Conservation (phyloP, 306 rosid species). For the Clitoria ternatea region DNA sequence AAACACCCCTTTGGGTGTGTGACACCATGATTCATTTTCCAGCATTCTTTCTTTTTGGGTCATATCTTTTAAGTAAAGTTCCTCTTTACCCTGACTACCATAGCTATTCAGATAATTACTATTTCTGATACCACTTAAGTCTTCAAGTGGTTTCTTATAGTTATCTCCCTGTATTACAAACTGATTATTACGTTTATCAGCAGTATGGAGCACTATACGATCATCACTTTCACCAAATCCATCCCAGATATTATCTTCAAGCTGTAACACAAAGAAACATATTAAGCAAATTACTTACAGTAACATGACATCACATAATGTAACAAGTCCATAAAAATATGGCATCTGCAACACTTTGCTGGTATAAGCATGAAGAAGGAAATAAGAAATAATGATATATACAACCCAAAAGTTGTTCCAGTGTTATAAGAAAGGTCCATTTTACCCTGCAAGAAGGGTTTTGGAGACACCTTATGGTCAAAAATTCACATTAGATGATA, state of each 20-base stretch:
- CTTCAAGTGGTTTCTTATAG: constrained; percentile 32
- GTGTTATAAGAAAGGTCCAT: not conserved
- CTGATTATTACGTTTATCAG: constrained; percentile 32
- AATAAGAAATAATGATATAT: not conserved
- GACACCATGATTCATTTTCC: constrained; percentile 64
- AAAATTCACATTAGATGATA: too few relatives aligned
- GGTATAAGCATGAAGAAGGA: not conserved
- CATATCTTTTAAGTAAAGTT: constrained; percentile 26
- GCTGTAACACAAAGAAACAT: constrained; percentile 45
- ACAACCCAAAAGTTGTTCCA: not conserved
- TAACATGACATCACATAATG: not conserved
- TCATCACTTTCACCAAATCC: constrained; percentile 53
- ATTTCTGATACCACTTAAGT: constrained; percentile 30
- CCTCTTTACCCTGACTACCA: constrained; percentile 35
- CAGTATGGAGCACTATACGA: constrained; percentile 48
- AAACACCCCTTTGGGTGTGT: constrained; percentile 45
- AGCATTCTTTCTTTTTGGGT: constrained; percentile 39
- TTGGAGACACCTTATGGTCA: not conserved
- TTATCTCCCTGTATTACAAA: constrained; percentile 35
- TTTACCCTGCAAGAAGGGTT: constrained; percentile 10
- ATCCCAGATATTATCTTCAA: constrained; percentile 58
- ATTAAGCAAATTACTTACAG: constrained; percentile 1
- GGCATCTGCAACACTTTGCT: not conserved
- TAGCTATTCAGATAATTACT: constrained; percentile 30
- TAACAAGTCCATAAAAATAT: not conserved